Evolutionary conservation across 1,284 basidiomycete species (phyloP).

Genomic region (Pascua sp.): DNA sequence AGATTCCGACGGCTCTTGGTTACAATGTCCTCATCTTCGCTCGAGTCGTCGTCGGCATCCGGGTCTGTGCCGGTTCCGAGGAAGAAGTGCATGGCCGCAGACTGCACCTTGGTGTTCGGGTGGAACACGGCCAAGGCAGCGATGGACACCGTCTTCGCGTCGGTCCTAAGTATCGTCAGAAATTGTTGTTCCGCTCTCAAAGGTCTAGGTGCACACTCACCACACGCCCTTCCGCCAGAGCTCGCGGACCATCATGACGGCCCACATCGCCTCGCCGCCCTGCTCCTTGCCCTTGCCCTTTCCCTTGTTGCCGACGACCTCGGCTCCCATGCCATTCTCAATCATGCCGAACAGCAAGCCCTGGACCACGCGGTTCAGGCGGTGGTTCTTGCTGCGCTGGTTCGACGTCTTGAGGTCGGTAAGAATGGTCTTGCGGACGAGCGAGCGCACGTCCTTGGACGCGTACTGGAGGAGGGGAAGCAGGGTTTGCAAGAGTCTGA

Average conservation of each 20-base stretch:
- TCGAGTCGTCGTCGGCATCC: conserved; percentile 64
- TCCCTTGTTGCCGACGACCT: conserved; percentile 75
- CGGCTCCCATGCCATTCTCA: conserved; percentile 78
- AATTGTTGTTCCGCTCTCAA: too few species aligned
- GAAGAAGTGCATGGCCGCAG: conserved; percentile 96
- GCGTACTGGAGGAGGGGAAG: conserved; percentile 92
- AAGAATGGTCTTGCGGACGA: conserved; percentile 93
- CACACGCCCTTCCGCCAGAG: conserved; percentile 93
- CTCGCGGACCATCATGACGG: conserved; percentile 88
- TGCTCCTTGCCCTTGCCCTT: conserved; percentile 48
- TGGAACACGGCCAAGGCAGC: conserved; percentile 90
- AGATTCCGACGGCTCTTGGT: conserved; percentile 59
- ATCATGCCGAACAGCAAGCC: conserved; percentile 95
- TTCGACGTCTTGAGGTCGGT: conserved; percentile 93
- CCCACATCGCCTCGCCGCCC: conserved; percentile 94
- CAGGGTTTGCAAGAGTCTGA: conserved; percentile 79
- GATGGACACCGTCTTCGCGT: conserved; percentile 90
- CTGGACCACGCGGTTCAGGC: conserved; percentile 93
- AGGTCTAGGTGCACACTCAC: conserved; percentile 51
- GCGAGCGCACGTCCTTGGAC: conserved; percentile 76
- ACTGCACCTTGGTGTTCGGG: conserved; percentile 90
- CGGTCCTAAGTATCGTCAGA: conserved; percentile 59
- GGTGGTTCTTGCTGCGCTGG: conserved; percentile 83
- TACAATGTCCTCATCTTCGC: conserved; percentile 63
- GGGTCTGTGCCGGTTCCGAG: conserved; percentile 73